These are phyloP conservation scores for Pestalotiopsis fici DNA, from an alignment of 2,329 filamentous ascomycete genomes.

Conservation along the genomic window DNA sequence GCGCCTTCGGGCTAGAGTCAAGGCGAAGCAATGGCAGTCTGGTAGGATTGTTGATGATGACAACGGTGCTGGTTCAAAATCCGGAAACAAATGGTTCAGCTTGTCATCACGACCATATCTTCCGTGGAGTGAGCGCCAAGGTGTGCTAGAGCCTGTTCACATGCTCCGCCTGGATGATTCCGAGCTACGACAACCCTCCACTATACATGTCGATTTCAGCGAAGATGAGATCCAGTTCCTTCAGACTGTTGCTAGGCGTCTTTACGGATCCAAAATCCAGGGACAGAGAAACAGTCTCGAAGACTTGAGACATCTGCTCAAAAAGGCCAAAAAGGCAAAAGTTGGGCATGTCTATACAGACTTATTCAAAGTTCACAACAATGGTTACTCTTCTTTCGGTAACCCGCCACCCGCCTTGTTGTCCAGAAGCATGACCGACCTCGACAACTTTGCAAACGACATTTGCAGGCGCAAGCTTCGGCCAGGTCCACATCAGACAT, in stretches of 20 bases:
- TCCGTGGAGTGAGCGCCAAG: slow-evolving; percentile 15
- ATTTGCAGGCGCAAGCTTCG: slow-evolving; percentile 22
- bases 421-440: slow-evolving; percentile 29
- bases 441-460: slow-evolving; percentile 39
- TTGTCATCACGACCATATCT: slow-evolving; percentile 25
- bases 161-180: slow-evolving; percentile 10
- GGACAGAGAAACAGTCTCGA: slow-evolving; percentile 7
- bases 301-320: slow-evolving; percentile 29
- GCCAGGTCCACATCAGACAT: slow-evolving; percentile 17
- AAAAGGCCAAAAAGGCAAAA: slow-evolving; percentile 18
- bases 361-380: slow-evolving; percentile 18
- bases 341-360: slow-evolving; percentile 10
- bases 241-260: slow-evolving; percentile 20
- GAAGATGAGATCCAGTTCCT: slow-evolving; percentile 25
- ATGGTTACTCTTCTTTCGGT: slow-evolving; percentile 17
- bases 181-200: slow-evolving; percentile 13
- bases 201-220: slow-evolving; percentile 30
- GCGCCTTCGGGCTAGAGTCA: slow-evolving; percentile 21
- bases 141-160: slow-evolving; percentile 16
- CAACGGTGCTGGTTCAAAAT: background rate
- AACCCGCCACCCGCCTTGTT: slow-evolving; percentile 17
- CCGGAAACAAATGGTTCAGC: slow-evolving; percentile 18
- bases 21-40: slow-evolving; percentile 28
- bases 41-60: slow-evolving; percentile 18
- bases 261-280: slow-evolving; percentile 17